Evolutionary conservation across 371 early-diverging fungal species (phyloP), one percentile per base, ranked within the genome.

Genomic region (Syncephalastrum contaminatum): DNA sequence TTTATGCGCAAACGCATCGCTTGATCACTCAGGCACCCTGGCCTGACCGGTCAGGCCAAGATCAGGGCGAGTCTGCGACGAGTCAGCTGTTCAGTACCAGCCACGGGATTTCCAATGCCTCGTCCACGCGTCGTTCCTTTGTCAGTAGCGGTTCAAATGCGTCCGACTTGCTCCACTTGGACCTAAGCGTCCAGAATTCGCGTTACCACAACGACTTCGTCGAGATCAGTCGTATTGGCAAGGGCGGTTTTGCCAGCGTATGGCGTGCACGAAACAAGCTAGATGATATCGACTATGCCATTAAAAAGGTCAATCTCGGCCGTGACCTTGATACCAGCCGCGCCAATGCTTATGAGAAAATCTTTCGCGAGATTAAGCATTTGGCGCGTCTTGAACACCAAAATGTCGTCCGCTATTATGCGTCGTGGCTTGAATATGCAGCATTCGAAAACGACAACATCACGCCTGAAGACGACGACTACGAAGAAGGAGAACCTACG

Each of bases 201-300:
- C 82, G 95, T 6, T 97, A 94, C 66, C 67, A 67, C 13, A 87
- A 88, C 50, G 97, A 97, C 63, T 96, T 94, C 82, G 72, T 80
- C 4, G 90, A 95, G 69, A 57, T 91, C 4, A 62, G 73, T 4
- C 64, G 82, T 19, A 72, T 97, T 8, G 98, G 99, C 15, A 84
- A 85, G 45, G 99, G 99, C 22, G 98, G 97, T 3, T 98, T 96
- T 74, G 99, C 97, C 1, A 85, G 82, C 39, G 99, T 97, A 2
- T 91, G 74, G 64, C 54, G 73, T 43, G 85, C 81, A 18, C 63
- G 76, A 24, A 91, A 97, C 66, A 81, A 82, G 58, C 64, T 94
- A 45, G 96, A 96, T 62, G 89, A 83, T 15, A 83, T 87, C 18
- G 82, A 87, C 25, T 97, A 96, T 67, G 98, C 98, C 0, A 79